Conservation (phyloP, 2,329 filamentous ascomycete genomes). For the Fusarium ambrosium region DNA sequence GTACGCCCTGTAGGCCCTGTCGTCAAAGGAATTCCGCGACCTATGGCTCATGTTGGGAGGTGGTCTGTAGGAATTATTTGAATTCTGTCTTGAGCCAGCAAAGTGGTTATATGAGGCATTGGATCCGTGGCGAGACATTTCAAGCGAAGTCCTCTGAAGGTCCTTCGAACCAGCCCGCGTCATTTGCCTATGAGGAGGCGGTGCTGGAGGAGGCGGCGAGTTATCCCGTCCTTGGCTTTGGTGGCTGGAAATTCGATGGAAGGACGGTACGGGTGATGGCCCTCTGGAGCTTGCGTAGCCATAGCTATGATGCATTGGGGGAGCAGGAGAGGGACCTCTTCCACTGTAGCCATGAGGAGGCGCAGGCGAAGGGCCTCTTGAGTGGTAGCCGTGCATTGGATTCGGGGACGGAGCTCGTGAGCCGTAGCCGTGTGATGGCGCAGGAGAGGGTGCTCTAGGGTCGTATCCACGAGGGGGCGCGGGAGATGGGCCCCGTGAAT, state of each 20-base stretch:
- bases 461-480: constrained; percentile 39
- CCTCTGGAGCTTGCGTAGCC: constrained; percentile 51
- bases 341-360: constrained; percentile 49
- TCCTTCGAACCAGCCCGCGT: constrained; percentile 54
- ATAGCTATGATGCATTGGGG: constrained; percentile 44
- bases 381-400: constrained; percentile 40
- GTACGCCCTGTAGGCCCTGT: constrained; percentile 52
- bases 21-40: constrained; percentile 49
- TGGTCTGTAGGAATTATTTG: constrained; percentile 54
- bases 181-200: constrained; percentile 84
- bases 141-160: constrained; percentile 51
- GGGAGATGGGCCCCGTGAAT: constrained; percentile 50
- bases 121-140: constrained; percentile 53
- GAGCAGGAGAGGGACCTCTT: constrained; percentile 50
- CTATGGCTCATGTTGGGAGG: constrained; percentile 40
- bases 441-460: constrained; percentile 49
- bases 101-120: constrained; percentile 51
- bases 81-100: constrained; percentile 54
- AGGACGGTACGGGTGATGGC: constrained; percentile 56
- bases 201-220: constrained; percentile 83
- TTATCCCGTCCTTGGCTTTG: constrained; percentile 57
- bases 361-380: constrained; percentile 47
- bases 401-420: constrained; percentile 50
- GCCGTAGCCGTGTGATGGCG: constrained; percentile 47
- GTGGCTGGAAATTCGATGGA: constrained; percentile 43